phyloP scores from a whole-genome alignment of 2,329 filamentous ascomycete genomes.

The Arthrocladium fulminans region DNA sequence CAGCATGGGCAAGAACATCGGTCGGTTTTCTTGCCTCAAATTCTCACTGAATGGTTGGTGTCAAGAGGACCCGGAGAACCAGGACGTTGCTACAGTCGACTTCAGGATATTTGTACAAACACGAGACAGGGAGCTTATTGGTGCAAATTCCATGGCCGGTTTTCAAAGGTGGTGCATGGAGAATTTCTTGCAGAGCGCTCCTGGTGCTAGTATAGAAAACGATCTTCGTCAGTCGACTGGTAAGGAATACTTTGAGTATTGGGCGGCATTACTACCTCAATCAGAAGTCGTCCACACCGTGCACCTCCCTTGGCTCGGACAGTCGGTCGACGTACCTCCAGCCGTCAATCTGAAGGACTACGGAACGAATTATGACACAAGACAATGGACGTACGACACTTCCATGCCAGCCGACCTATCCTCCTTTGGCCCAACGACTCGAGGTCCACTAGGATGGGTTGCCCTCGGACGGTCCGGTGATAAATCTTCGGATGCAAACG shows the following conservation, averaged over 20 bases:
- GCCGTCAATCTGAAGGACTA: constrained; percentile 21
- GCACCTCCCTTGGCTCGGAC: constrained; percentile 16
- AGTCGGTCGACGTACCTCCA: constrained; percentile 18
- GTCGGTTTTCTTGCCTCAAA: constrained; percentile 15
- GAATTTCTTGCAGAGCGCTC: constrained; percentile 6
- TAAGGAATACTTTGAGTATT: constrained; percentile 24
- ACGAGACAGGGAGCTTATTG: constrained; percentile 23
- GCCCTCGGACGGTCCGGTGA: constrained; percentile 35
- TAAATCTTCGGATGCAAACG: constrained; percentile 38
- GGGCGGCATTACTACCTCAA: constrained; percentile 25
- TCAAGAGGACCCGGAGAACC: constrained; percentile 24
- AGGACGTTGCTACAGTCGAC: constrained; percentile 28
- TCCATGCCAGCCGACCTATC: constrained; percentile 11
- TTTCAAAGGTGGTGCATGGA: constrained; percentile 21
- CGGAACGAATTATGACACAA: constrained; percentile 10
- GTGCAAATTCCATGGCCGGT: constrained; percentile 11
- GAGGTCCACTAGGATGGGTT: constrained; percentile 28
- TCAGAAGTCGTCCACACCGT: constrained; percentile 21
- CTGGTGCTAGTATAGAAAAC: constrained; percentile 18
- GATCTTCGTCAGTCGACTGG: constrained; percentile 12
- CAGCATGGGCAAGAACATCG: constrained; percentile 21
- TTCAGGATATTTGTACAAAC: constrained; percentile 36
- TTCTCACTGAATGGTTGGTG: constrained; percentile 16
- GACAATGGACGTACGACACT: constrained; percentile 17
- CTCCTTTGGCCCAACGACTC: constrained; percentile 23